A percentile compares a stretch with the other conserved stretches of the same genome.
phyloP scores from a whole-genome alignment of 2,329 filamentous ascomycete species.

The Pseudocercospora macadamiae region DNA sequence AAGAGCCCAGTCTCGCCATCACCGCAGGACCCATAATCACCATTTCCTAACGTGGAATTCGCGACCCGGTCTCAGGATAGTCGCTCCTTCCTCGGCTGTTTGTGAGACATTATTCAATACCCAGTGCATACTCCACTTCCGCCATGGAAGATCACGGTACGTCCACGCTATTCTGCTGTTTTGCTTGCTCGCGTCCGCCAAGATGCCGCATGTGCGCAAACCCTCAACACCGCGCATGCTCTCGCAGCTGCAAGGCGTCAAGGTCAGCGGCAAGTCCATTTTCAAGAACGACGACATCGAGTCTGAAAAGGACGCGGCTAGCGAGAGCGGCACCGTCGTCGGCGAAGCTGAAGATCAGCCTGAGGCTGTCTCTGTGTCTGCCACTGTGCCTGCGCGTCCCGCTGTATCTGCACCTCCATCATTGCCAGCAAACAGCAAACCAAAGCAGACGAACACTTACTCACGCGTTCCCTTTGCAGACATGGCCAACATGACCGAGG shows the following conservation, averaged over 20 bases:
- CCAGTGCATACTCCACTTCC: background rate
- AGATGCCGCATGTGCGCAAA: constrained; percentile 5
- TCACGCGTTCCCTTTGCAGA: constrained; percentile 11
- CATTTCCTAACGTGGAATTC: background rate
- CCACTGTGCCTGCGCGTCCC: too few relatives aligned
- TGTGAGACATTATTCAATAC: constrained; percentile 2
- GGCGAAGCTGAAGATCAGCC: constrained; percentile 1
- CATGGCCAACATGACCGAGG: constrained; percentile 21
- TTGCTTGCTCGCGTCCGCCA: background rate
- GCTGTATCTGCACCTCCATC: background rate
- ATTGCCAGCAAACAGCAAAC: too few relatives aligned
- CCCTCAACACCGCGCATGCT: constrained; percentile 10
- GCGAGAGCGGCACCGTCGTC: too few relatives aligned
- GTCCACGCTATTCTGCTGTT: background rate
- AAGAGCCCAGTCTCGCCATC: background rate
- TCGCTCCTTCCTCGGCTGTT: background rate
- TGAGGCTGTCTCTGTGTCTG: background rate
- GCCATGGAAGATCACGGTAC: background rate
- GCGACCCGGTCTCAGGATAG: background rate
- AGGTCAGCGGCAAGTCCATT: constrained; percentile 18
- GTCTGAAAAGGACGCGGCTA: constrained; percentile 14
- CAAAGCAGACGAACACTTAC: too few relatives aligned
- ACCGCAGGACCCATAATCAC: background rate
- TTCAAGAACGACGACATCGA: constrained; percentile 18
- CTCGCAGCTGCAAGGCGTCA: constrained; percentile 15